phyloP scores from a whole-genome alignment of 2,329 filamentous ascomycete species.

The Apiospora phragmitis region DNA sequence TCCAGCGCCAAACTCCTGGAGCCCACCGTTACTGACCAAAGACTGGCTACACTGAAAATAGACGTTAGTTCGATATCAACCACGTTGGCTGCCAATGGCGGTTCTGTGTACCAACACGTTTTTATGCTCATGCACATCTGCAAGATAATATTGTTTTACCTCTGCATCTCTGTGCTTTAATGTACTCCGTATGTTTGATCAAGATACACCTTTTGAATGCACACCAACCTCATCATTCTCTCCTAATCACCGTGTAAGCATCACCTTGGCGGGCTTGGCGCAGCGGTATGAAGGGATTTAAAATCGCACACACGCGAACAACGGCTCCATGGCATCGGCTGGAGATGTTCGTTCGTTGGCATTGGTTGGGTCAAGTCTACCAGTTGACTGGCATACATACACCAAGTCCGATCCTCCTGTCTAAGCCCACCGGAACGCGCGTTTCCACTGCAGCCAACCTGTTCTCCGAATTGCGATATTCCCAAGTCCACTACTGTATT shows the following conservation, averaged over 20 bases:
- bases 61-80: not conserved
- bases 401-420: not conserved
- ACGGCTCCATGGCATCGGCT: not conserved
- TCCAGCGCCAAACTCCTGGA: not conserved
- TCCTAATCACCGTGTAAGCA: not conserved
- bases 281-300: not conserved
- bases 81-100: not conserved
- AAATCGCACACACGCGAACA: not conserved
- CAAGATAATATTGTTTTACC: not conserved
- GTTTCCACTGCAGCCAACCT: constrained; percentile 14
- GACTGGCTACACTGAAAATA: not conserved
- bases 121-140: not conserved
- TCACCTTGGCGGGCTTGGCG: not conserved
- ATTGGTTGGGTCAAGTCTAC: not conserved
- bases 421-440: constrained; percentile 22
- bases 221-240: not conserved
- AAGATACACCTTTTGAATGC: not conserved
- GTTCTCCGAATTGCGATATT: not conserved
- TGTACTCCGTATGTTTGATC: not conserved
- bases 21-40: not conserved
- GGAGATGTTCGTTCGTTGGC: not conserved
- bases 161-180: not conserved
- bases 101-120: not conserved
- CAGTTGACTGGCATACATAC: not conserved
- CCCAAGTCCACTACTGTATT: not conserved